Conservation (phyloP, 768 basidiomycete genomes). For the Phlebiopsis flavidoalba region DNA sequence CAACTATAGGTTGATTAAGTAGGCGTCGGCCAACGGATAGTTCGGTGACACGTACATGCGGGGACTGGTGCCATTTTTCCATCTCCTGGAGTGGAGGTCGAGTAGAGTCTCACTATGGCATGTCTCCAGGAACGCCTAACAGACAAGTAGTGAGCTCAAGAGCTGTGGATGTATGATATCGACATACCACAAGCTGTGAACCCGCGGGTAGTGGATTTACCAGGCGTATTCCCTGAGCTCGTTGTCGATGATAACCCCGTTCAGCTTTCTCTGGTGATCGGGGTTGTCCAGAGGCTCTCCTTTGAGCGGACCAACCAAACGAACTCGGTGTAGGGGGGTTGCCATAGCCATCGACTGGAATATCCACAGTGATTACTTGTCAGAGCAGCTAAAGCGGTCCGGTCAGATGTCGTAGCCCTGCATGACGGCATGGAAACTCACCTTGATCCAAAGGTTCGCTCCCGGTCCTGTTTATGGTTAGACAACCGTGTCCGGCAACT, state of each 20-base stretch:
- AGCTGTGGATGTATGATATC: neutral
- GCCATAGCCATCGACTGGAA: neutral
- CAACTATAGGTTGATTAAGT: neutral
- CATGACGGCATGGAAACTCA: neutral
- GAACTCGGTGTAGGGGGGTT: too few species aligned
- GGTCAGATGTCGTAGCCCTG: neutral
- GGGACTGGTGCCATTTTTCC: neutral
- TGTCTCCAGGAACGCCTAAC: neutral
- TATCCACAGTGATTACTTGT: neutral
- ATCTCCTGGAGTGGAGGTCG: neutral
- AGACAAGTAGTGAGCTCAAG: neutral
- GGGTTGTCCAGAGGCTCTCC: neutral
- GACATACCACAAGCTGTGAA: neutral
- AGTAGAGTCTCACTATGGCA: neutral
- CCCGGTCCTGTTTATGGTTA: conserved; percentile 1
- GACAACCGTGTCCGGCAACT: conserved; percentile 11
- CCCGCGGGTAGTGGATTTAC: neutral
- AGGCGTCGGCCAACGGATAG: neutral
- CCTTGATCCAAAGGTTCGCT: conserved; percentile 10
- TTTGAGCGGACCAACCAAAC: too few species aligned
- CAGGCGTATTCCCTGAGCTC: neutral
- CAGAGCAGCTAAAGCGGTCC: neutral
- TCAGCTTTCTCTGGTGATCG: neutral
- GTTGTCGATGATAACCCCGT: neutral
- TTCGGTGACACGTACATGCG: neutral